These are phyloP conservation scores for Russula olivacea DNA, from an alignment of 768 basidiomycete species.

Conservation along the genomic window DNA sequence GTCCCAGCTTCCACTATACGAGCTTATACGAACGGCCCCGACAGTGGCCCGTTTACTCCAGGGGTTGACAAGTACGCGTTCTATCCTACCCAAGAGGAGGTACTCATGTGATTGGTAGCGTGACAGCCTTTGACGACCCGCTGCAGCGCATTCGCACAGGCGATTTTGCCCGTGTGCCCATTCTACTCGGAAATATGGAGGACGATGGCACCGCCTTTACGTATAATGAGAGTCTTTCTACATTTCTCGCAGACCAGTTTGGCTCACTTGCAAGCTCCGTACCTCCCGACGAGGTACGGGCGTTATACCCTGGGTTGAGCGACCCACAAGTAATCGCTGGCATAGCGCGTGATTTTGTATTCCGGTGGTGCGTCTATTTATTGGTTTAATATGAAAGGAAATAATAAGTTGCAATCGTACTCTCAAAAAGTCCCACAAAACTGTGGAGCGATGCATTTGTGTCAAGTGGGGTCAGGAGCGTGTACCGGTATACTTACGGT, in stretches of 20 bases:
- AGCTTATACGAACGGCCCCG: conserved; percentile 14
- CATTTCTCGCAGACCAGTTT: not conserved
- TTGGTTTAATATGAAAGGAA: too few relatives aligned
- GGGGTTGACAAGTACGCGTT: conserved; percentile 11
- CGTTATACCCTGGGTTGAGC: conserved; percentile 2
- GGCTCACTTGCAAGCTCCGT: not conserved
- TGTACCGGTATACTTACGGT: conserved; percentile 17
- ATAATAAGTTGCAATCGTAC: too few relatives aligned
- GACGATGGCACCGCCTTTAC: conserved; percentile 5
- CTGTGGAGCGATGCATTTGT: conserved; percentile 15
- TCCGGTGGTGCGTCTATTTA: conserved; percentile 6
- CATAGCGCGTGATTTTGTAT: not conserved
- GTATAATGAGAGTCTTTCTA: not conserved
- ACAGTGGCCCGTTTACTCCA: not conserved
- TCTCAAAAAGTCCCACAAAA: conserved; percentile 8
- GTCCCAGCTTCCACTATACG: conserved; percentile 26
- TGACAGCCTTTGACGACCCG: conserved; percentile 10
- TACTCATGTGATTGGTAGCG: not conserved
- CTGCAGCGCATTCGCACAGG: conserved; percentile 10
- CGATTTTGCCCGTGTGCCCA: conserved; percentile 1
- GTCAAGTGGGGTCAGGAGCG: conserved; percentile 1
- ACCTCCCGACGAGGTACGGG: not conserved
- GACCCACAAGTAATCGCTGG: conserved; percentile 9
- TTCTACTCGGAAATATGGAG: conserved; percentile 10
- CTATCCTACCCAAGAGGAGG: not conserved